Evolutionary conservation across 768 basidiomycete species (phyloP).

Genomic region (Termitomyces heimii): DNA sequence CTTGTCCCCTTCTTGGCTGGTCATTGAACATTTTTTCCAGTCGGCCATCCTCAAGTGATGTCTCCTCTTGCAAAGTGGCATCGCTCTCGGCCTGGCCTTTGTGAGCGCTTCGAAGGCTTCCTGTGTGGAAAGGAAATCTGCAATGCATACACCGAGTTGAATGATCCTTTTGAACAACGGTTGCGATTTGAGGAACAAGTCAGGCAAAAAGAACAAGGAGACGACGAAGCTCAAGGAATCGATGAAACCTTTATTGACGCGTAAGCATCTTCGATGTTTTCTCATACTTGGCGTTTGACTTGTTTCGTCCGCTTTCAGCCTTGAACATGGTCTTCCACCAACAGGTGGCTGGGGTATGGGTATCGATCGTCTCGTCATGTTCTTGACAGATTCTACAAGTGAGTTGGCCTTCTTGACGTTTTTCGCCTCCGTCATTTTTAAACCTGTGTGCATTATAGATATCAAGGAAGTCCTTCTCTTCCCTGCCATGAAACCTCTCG

Average conservation of each 20-base stretch:
- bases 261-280: slow-evolving; percentile 40
- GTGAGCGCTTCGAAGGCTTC: slow-evolving; percentile 98
- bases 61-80: slow-evolving; percentile 99
- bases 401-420: slow-evolving; percentile 16
- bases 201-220: slow-evolving; percentile 92
- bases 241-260: slow-evolving; percentile 96
- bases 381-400: slow-evolving; percentile 96
- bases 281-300: slow-evolving; percentile 3
- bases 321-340: slow-evolving; percentile 96
- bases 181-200: slow-evolving; percentile 93
- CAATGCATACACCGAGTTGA: slow-evolving; percentile 99
- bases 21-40: slow-evolving; percentile 26
- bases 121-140: slow-evolving; percentile 98
- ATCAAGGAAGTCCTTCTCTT: slow-evolving; percentile 97
- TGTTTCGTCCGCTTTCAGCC: slow-evolving; percentile 33
- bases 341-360: slow-evolving; percentile 98
- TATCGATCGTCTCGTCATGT: slow-evolving; percentile 96
- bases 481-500: slow-evolving; percentile 94
- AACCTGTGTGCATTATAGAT: slow-evolving; percentile 36
- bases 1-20: slow-evolving; percentile 1
- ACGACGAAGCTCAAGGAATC: slow-evolving; percentile 96
- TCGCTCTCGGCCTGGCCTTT: slow-evolving; percentile 92
- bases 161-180: slow-evolving; percentile 96
- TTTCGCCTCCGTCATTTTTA: neutral
- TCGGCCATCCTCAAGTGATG: slow-evolving; percentile 99